Percentiles rank a stretch among this genome's conserved stretches.
phyloP scores from a whole-genome alignment of 495 filamentous ascomycete species.

The Jackrogersella minutella region DNA sequence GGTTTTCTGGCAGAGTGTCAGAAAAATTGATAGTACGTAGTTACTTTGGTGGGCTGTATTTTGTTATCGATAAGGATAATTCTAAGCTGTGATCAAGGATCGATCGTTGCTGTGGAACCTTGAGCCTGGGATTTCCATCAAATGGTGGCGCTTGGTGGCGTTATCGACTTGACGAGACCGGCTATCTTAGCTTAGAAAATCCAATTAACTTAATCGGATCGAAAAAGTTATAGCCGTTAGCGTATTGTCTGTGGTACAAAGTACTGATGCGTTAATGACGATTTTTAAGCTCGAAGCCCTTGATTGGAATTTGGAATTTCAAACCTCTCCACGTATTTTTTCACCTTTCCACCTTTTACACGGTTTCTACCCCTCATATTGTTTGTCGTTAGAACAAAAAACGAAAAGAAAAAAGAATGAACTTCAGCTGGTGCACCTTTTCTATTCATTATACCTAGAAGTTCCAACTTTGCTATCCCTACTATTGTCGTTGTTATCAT shows the following conservation, averaged over 20 bases:
- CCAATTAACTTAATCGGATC: slow-evolving; percentile 12
- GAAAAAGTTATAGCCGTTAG: slow-evolving; percentile 9
- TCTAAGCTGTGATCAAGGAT: neutral
- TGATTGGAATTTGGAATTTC: slow-evolving; percentile 16
- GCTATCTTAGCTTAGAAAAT: slow-evolving; percentile 24
- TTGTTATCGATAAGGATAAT: slow-evolving; percentile 43
- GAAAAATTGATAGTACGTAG: slow-evolving; percentile 35
- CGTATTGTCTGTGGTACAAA: slow-evolving; percentile 15
- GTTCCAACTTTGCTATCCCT: slow-evolving; percentile 5
- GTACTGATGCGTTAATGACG: slow-evolving; percentile 40
- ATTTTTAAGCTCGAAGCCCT: slow-evolving; percentile 23
- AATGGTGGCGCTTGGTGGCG: slow-evolving; percentile 1
- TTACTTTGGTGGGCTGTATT: slow-evolving; percentile 29
- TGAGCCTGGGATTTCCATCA: neutral
- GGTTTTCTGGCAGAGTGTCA: slow-evolving; percentile 18
- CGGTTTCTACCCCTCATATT: slow-evolving; percentile 13
- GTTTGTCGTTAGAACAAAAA: slow-evolving; percentile 4
- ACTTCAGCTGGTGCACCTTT: neutral
- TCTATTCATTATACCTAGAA: slow-evolving; percentile 15
- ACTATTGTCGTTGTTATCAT: neutral
- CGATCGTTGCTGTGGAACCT: too few species aligned
- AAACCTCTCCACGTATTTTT: slow-evolving; percentile 5
- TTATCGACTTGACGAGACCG: slow-evolving; percentile 10
- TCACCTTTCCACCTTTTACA: slow-evolving; percentile 2
- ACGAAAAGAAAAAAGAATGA: slow-evolving; percentile 14